Base-by-base conservation (phyloP, 257 asterid species). In the Lithospermum erythrorhizon region DNA sequence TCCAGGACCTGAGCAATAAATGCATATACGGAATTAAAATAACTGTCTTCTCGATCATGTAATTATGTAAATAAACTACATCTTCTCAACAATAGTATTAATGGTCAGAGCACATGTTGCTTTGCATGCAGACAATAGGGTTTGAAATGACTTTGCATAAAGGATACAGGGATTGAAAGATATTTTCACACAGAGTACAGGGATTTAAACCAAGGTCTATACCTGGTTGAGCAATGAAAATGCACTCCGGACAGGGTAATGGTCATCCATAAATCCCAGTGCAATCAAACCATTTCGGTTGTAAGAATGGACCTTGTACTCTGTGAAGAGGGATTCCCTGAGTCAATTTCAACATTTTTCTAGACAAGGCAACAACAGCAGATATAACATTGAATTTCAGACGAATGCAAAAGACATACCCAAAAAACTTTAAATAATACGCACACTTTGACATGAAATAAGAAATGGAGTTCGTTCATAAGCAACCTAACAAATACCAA, bases 191-290 rank as follows among this genome's bases (percentile, higher is more conserved):
- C 1, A 32, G 30, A 32, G 16, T 41, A 41, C 17, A 41, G 49
- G 49, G 49, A 41, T 41, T 11, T 5, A 41, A 41, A 41, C 49
- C 49, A 14, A 41, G 17, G 17, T 41, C 18, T 16, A 2, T 73
- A 89, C 97, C 93, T 89, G 81, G 78, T 84, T 89, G 71, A 89
- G 86, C 66, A 90, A 73, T 53, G 95, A 89, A 79, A 89, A 89
- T n/a, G 96, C 88, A 74, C 95, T 89, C 59, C 95, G 84, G 62
- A 84, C 95, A 11, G 95, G 97, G 64, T 90, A 87, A 76, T 84
- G 85, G 60, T 87, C 94, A 70, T 90, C 96, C 97, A 85, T 90
- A 76, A 84, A 90, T 41, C 86, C 97, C 87, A 90, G 55, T 0
- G 82, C 94, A 61, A 89, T 79, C 58, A 90, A 66, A 55, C 97